phyloP scores from a whole-genome alignment of 805 yeast species.

The Wickerhamiella hasegawae region DNA sequence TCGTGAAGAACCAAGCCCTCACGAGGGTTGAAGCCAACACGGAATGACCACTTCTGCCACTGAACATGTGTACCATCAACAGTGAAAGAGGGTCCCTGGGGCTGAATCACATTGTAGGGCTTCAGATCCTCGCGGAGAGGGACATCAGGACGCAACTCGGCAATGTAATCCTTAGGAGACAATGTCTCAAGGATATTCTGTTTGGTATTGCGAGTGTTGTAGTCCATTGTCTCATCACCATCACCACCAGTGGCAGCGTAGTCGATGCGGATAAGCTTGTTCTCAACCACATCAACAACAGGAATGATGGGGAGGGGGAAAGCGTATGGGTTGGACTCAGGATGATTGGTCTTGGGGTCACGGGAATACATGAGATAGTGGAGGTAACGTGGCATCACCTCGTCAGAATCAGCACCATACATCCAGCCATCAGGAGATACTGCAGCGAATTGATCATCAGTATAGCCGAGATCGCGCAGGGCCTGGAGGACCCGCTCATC shows the following conservation, averaged over 20 bases:
- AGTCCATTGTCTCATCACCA: conserved; percentile 46
- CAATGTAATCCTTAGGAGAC: conserved; percentile 54
- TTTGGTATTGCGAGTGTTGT: conserved; percentile 36
- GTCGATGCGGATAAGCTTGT: conserved; percentile 53
- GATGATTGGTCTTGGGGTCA: conserved; percentile 35
- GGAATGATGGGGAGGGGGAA: conserved; percentile 62
- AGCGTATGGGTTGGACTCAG: conserved; percentile 41
- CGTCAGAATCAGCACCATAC: conserved; percentile 60
- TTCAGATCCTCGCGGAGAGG: conserved; percentile 41
- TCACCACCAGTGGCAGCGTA: conserved; percentile 58
- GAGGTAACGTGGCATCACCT: conserved; percentile 23
- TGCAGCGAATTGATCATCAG: conserved; percentile 9
- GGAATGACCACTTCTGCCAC: conserved; percentile 80
- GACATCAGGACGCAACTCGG: conserved; percentile 45
- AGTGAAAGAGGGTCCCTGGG: conserved; percentile 66
- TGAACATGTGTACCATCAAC: conserved; percentile 42
- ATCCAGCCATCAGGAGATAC: conserved; percentile 37
- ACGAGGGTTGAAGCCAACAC: conserved; percentile 52
- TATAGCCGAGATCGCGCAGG: conserved; percentile 61
- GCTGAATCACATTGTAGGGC: conserved; percentile 67
- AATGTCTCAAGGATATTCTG: conserved; percentile 39
- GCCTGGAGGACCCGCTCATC: conserved; percentile 91
- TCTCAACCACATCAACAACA: conserved; percentile 46
- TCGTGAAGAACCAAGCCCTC: conserved; percentile 69
- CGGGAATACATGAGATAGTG: conserved; percentile 67